A percentile compares a stretch with the other conserved stretches of the same genome.
Evolutionary conservation across 768 basidiomycete genomes (phyloP).

Genomic region (Auriscalpium microsporum): DNA sequence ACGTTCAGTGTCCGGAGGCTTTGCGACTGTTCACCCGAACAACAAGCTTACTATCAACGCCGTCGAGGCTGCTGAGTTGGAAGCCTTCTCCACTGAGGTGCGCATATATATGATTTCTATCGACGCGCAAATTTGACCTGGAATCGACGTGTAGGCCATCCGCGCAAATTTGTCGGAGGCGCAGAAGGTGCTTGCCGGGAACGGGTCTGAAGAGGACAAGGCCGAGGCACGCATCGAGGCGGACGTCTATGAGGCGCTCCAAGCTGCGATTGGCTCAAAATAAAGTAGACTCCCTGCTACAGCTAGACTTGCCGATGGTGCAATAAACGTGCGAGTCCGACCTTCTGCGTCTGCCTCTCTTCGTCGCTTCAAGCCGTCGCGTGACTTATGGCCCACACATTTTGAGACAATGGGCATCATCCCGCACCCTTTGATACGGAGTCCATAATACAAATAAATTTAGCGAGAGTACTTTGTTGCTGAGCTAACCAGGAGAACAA

Average conservation of each 20-base stretch:
- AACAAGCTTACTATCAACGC: constrained; percentile 96
- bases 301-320: too few relatives aligned
- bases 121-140: not conserved
- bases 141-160: constrained; percentile 53
- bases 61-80: constrained; percentile 90
- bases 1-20: constrained; percentile 80
- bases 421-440: too few relatives aligned
- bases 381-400: too few relatives aligned
- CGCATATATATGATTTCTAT: constrained; percentile 15
- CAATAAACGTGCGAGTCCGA: too few relatives aligned
- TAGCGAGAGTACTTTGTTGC: too few relatives aligned
- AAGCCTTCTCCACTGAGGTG: constrained; percentile 87
- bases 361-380: too few relatives aligned
- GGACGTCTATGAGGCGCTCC: constrained; percentile 93
- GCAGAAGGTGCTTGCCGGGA: constrained; percentile 68
- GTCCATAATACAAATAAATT: too few relatives aligned
- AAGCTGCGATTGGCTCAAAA: constrained; percentile 63
- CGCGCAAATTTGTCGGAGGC: constrained; percentile 87
- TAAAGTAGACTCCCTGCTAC: constrained; percentile 15
- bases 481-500: too few relatives aligned
- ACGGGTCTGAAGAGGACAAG: constrained; percentile 89
- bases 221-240: constrained; percentile 89
- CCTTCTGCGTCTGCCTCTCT: too few relatives aligned
- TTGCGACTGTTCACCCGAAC: constrained; percentile 96
- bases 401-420: too few relatives aligned